These are phyloP conservation scores for Grosmannia huntii DNA, from an alignment of 2,329 filamentous ascomycete genomes.

Conservation along the genomic window DNA sequence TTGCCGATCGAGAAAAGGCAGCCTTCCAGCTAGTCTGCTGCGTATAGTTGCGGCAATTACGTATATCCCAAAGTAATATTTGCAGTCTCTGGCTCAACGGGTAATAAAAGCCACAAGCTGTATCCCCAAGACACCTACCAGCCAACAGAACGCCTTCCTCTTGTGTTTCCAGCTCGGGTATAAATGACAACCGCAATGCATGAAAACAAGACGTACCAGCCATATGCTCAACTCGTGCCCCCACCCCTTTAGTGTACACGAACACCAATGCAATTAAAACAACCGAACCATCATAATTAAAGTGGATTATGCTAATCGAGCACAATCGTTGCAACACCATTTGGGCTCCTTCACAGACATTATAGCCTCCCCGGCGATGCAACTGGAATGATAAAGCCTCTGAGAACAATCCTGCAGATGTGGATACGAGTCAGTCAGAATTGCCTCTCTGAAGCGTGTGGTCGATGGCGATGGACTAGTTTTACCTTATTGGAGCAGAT, in stretches of 20 bases:
- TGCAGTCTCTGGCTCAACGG: not conserved
- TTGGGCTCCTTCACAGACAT: slow-evolving; percentile 18
- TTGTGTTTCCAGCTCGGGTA: not conserved
- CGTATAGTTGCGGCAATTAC: not conserved
- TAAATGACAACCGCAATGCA: not conserved
- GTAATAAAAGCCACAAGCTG: not conserved
- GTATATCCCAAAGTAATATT: not conserved
- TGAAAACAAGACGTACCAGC: not conserved
- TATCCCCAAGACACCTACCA: not conserved
- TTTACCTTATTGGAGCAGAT: slow-evolving; percentile 37
- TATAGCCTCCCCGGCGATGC: slow-evolving; percentile 24
- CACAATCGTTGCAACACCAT: slow-evolving; percentile 34
- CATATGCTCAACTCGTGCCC: not conserved
- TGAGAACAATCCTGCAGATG: slow-evolving; percentile 24
- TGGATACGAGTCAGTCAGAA: not conserved
- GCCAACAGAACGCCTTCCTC: not conserved
- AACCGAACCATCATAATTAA: not conserved
- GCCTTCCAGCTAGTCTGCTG: not conserved
- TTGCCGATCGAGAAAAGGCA: not conserved
- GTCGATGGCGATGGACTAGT: not conserved
- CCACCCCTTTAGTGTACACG: not conserved
- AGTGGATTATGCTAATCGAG: slow-evolving; percentile 5
- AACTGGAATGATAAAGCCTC: slow-evolving; percentile 36
- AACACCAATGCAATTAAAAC: not conserved
- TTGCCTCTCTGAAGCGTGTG: not conserved